Percentiles rank a stretch among this genome's conserved stretches.
These are phyloP conservation scores for Ustilago loliicola DNA, from an alignment of 1,284 basidiomycete genomes.

Conservation along the genomic window DNA sequence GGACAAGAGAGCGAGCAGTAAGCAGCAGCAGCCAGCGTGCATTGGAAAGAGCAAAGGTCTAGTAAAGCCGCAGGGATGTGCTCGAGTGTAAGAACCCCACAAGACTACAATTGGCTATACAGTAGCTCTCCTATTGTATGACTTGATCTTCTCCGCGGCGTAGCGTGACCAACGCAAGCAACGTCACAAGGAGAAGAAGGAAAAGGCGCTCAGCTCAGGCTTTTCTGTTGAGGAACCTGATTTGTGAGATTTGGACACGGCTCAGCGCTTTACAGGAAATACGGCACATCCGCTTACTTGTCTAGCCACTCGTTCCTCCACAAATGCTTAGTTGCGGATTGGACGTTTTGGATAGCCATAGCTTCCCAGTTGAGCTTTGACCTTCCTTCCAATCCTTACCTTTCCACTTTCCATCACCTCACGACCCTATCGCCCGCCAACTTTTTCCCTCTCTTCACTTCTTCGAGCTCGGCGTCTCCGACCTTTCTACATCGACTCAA, in stretches of 20 bases:
- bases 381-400: background rate
- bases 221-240: background rate
- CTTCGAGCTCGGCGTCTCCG: background rate
- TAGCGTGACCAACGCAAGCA: background rate
- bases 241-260: background rate
- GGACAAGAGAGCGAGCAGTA: background rate
- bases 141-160: background rate
- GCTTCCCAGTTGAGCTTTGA: background rate
- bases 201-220: background rate
- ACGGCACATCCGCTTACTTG: background rate
- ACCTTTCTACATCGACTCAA: background rate
- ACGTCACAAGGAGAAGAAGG: background rate
- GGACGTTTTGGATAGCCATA: slow-evolving; percentile 5
- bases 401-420: background rate
- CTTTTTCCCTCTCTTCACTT: background rate
- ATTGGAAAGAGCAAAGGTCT: background rate
- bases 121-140: background rate
- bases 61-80: too few species aligned
- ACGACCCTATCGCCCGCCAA: background rate
- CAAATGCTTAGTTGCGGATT: slow-evolving; percentile 4
- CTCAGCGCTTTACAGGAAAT: background rate
- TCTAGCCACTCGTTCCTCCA: slow-evolving; percentile 1
- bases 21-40: background rate
- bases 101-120: too few species aligned
- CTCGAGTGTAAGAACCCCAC: too few species aligned